These are phyloP conservation scores for Psidium guajava DNA, from an alignment of 345 rosid species.

Conservation along the genomic window DNA sequence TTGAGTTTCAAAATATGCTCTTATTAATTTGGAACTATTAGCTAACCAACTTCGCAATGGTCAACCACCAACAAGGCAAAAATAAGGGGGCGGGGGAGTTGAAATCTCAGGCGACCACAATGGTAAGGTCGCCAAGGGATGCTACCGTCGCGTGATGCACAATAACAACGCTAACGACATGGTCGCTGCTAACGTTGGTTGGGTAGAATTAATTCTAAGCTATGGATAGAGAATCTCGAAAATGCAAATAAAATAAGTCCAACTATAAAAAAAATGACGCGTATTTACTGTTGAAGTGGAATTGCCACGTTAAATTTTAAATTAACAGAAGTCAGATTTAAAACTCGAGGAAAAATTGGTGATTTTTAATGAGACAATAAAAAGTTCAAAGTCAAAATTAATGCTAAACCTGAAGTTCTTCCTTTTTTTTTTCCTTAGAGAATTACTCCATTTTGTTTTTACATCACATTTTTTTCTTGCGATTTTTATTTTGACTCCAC, in stretches of 20 bases:
- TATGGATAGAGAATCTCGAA: not conserved
- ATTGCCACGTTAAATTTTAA: not conserved
- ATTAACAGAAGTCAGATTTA: not conserved
- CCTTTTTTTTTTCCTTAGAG: not conserved
- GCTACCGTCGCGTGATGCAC: not conserved
- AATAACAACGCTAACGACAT: rapidly evolving
- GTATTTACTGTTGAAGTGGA: rapidly evolving
- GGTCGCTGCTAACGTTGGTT: rapidly evolving
- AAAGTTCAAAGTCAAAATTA: not conserved
- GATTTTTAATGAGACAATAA: not conserved
- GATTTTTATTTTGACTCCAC: too few relatives aligned
- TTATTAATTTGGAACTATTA: not conserved
- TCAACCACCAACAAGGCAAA: too few relatives aligned
- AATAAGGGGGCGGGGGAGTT: not conserved
- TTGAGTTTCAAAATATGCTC: not conserved
- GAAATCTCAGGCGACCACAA: not conserved
- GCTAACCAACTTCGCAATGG: rapidly evolving
- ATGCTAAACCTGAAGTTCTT: not conserved
- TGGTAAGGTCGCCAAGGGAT: not conserved
- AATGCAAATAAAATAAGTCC: not conserved
- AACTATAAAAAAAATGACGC: not conserved
- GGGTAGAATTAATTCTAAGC: not conserved
- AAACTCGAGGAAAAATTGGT: not conserved
- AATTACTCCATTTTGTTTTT: not conserved
- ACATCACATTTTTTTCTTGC: too few relatives aligned